Base-by-base conservation (phyloP, 192 early-diverging fungal species). In the Coemansia sp. region DNA sequence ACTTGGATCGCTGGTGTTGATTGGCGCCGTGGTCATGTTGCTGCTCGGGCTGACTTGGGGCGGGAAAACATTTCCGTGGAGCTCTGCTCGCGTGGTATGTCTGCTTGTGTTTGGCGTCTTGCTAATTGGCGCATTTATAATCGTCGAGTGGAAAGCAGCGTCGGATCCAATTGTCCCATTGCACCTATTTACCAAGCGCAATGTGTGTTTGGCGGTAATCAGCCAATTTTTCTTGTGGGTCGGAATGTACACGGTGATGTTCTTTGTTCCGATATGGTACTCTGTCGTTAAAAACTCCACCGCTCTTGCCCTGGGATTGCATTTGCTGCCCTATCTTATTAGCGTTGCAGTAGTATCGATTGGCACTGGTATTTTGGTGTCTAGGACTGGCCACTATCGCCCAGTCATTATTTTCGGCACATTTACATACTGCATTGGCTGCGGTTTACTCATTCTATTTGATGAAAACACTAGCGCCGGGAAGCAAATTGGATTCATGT, bases 11-110 rank as follows among this genome's bases (percentile, higher is more conserved):
- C 9, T 82, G 14, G 23, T 84, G 2, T 78, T 92, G 51, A 72
- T 88, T 63, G 50, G 69, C 22, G 82, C 82, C 22, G 85, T 89
- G 19, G 73, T 87, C 22, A 81, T 82, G 9, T 62, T 97, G 41
- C 80, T 94, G 14, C 67, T 92, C 11, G 92, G 92, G 1, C 83
- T 92, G 38, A 82, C 91, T 27, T 88, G 89, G 79, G 94, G 90
- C 57, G 94, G 94, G 7, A 77, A 83, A 56, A 81, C 82, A 5
- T 89, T 89, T 79, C 81, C 79, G 0, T 96, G 93, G 94, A 69
- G 67, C 29, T 84, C 83, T 29, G 77, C 88, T 2, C 67, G 82
- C 21, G 85, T 89, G 22, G 86, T 94, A 60, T 72, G 59, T 0
- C 66, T 85, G n/a, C 83, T 91, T n/a, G 66, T 79, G 12, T 75